Conservation (phyloP, 1,284 basidiomycete genomes). For the Leccinum insolens region DNA sequence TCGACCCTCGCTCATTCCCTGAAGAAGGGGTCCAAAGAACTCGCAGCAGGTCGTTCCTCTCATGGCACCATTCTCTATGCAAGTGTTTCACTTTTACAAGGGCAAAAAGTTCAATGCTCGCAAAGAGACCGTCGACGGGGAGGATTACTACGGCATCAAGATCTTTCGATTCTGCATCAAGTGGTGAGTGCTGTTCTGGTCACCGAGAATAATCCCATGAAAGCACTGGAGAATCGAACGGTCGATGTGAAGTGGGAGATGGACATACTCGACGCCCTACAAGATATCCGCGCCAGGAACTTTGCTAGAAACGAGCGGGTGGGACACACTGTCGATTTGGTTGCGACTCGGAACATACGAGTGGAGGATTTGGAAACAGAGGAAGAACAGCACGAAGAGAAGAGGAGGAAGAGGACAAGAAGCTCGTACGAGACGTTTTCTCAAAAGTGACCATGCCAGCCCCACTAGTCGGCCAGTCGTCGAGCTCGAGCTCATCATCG, state of each 20-base stretch:
- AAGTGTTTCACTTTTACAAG: slow-evolving; percentile 77
- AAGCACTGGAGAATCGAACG: slow-evolving; percentile 90
- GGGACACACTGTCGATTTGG: slow-evolving; percentile 65
- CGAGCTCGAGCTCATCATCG: slow-evolving; percentile 28
- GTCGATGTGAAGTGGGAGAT: slow-evolving; percentile 95
- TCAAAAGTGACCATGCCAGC: slow-evolving; percentile 63
- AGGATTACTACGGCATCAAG: slow-evolving; percentile 98
- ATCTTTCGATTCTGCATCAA: slow-evolving; percentile 89
- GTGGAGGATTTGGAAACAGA: slow-evolving; percentile 70
- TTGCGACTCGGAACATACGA: slow-evolving; percentile 48
- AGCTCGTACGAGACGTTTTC: slow-evolving; percentile 85
- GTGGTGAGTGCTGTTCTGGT: slow-evolving; percentile 39
- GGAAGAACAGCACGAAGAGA: slow-evolving; percentile 63
- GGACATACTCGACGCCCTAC: slow-evolving; percentile 96
- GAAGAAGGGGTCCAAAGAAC: slow-evolving; percentile 88
- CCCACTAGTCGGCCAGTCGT: slow-evolving; percentile 25
- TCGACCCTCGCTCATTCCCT: slow-evolving; percentile 95
- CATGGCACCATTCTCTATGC: slow-evolving; percentile 99
- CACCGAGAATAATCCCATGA: slow-evolving; percentile 92
- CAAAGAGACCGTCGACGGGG: slow-evolving; percentile 96
- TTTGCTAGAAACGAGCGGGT: slow-evolving; percentile 83
- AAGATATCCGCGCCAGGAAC: slow-evolving; percentile 92
- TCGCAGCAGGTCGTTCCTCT: slow-evolving; percentile 96
- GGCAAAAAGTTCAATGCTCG: slow-evolving; percentile 99
- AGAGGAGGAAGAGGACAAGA: slow-evolving; percentile 92